Evolutionary conservation across 352 stramenopile species (phyloP), one percentile per base, ranked within the genome.

Genomic region (Pythium utonaiense): DNA sequence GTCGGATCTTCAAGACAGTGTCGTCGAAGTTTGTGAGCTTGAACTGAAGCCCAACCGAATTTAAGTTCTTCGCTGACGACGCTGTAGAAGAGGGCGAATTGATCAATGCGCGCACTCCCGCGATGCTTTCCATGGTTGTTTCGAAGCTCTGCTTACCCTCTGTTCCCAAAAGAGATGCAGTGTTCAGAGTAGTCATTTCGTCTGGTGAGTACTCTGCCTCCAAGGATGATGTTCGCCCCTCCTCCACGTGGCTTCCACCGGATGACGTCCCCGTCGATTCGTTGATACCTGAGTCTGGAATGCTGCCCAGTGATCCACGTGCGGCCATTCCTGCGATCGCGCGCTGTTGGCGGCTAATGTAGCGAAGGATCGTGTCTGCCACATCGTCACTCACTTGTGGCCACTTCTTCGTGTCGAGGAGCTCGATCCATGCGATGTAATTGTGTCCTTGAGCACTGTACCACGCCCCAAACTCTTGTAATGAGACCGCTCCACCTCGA

Each of bases 11-110:
- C 25, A 95, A 63, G 3, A 74, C 77, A 19, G 77, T 91, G 52
- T 86, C 89, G 61, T 95, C 85, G 57, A 89, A 95, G 45, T 70
- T 91, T 10, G 81, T 95, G n/a, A 95, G 63, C 57, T 93, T 92
- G 67, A 95, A 95, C 48, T 93, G 83, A 14, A 95, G 58, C 17
- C 83, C 86, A 22, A 95, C 73, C 3, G 83, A 87, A 1, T 80
- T 85, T 27, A 93, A 56, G 53, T 91, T 78, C 44, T 87, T 80
- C 10, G 57, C 42, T 56, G 68, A 70, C 34, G 75, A 62, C 0
- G 75, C 69, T 8, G 71, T 83, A 19, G 69, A 72, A 3, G 71
- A 62, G 0, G 83, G 77, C 0, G 78, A 88, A 10, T 76, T 75
- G 8, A 90, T 85, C 12, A 92, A 59, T 22, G 88, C 70, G 3